A percentile compares a stretch with the other conserved stretches of the same genome.
These are phyloP conservation scores for Trichoderma lentiforme DNA, from an alignment of 2,329 filamentous ascomycete species.

Conservation along the genomic window DNA sequence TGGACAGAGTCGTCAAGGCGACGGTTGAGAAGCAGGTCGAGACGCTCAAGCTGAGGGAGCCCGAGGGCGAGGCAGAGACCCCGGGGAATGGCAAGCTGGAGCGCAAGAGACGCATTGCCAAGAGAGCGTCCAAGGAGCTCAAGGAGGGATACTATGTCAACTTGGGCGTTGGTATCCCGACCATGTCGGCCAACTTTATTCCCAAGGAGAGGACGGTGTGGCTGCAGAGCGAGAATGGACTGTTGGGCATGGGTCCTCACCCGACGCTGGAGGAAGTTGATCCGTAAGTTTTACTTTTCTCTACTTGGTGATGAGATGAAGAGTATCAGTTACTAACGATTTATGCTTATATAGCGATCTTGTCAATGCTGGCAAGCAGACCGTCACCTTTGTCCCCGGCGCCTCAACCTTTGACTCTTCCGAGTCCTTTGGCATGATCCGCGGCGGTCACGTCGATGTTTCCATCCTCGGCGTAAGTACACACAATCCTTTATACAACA, in stretches of 20 bases:
- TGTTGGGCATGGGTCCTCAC: conserved; percentile 79
- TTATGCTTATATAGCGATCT: conserved; percentile 51
- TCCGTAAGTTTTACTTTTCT: conserved; percentile 37
- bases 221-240: conserved; percentile 84
- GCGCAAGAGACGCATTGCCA: conserved; percentile 69
- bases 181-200: conserved; percentile 75
- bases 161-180: conserved; percentile 80
- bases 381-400: conserved; percentile 73
- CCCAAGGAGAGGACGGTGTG: conserved; percentile 68
- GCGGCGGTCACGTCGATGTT: conserved; percentile 78
- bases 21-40: conserved; percentile 71
- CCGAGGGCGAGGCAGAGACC: conserved; percentile 29
- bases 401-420: conserved; percentile 74
- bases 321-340: background rate
- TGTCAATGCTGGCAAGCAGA: conserved; percentile 86
- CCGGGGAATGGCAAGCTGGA: conserved; percentile 43
- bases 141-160: conserved; percentile 80
- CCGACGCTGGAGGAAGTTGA: conserved; percentile 70
- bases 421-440: conserved; percentile 85
- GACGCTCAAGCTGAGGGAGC: conserved; percentile 56
- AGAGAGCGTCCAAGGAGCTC: conserved; percentile 74
- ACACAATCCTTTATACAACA: no score
- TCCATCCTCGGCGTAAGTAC: conserved; percentile 66
- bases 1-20: conserved; percentile 75
- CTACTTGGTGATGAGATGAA: no score